Percentiles rank a stretch among this genome's conserved stretches.
These are phyloP conservation scores for Cystofilobasidium capitatum DNA, from an alignment of 768 basidiomycete species.

Conservation along the genomic window DNA sequence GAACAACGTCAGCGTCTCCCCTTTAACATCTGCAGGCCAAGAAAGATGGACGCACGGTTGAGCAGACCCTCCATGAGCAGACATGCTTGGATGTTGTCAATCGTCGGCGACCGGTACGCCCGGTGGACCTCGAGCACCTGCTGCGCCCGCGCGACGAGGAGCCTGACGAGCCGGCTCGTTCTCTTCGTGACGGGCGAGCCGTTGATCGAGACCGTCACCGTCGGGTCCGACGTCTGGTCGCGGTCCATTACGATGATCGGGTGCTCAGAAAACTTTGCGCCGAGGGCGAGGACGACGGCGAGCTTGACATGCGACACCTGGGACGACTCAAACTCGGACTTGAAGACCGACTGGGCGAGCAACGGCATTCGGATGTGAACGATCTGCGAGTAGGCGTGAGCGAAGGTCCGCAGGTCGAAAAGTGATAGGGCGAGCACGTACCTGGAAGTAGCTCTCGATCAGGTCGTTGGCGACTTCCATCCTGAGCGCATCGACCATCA, in stretches of 20 bases:
- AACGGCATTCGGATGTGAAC: conserved; percentile 77
- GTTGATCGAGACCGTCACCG: conserved; percentile 33
- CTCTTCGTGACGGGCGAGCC: conserved; percentile 39
- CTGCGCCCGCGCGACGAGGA: conserved; percentile 67
- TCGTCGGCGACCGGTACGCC: conserved; percentile 66
- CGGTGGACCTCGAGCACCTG: conserved; percentile 79
- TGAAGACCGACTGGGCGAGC: conserved; percentile 72
- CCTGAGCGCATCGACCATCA: conserved; percentile 63
- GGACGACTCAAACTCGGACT: conserved; percentile 51
- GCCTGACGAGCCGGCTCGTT: conserved; percentile 69
- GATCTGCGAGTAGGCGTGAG: conserved; percentile 43
- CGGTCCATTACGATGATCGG: conserved; percentile 71
- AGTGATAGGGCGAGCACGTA: conserved; percentile 9
- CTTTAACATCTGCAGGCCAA: background rate
- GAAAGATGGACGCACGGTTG: conserved; percentile 59
- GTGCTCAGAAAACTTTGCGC: conserved; percentile 61
- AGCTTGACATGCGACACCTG: conserved; percentile 43
- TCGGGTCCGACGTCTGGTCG: conserved; percentile 39
- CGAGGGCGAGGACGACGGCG: conserved; percentile 82
- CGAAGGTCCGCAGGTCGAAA: background rate
- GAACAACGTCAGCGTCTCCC: background rate
- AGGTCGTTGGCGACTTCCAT: conserved; percentile 88
- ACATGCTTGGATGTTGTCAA: conserved; percentile 72
- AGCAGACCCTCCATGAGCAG: conserved; percentile 54
- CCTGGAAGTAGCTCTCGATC: conserved; percentile 85